Base-by-base conservation (phyloP, 345 rosid genomes). In the Gossypium ekmanianum region DNA sequence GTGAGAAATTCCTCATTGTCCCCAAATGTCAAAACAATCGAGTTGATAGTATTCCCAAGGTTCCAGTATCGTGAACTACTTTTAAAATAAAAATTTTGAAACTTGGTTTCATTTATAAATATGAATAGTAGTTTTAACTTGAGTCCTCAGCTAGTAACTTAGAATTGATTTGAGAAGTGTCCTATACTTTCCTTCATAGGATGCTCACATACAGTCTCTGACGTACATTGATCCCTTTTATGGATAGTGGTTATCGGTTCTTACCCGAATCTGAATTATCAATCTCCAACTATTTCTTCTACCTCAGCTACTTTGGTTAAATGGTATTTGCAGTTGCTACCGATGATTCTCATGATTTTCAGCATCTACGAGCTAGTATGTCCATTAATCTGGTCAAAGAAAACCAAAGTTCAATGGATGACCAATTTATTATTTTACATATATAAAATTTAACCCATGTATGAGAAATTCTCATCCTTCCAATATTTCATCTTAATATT, bases 1-100 rank as follows among this genome's bases (percentile, higher is more conserved):
- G 65, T 34, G 84, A 87, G 72, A 76, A 76, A 20, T 84, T 79
- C 71, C 79, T 74, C 63, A 16, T 61, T 39, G n/a, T 16, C 24
- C 65, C 73, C 24, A 61, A 29, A 29, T 9, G 61, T 17, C 59
- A 51, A 10, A 69, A 48, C 48, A 47, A 29, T 67, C 26, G 22
- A 68, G 52, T 22, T 24, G 20, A 9, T 61, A 11, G 7, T 18
- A 41, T 47, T 9, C 72, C 71, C 51, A 54, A 50, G 71, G 65
- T 75, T 61, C 74, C 72, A 34, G 72, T 67, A 41, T 68, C 2
- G 61, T 56, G 71, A 56, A 45, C 27, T 79, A 34, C 41, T 59
- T 43, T 20, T 27, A 59, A 72, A 54, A 27, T 34, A 43, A 69
- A 65, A 76, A 76, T 74, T 81, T 75, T 75, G 83, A 72, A 57